Percentiles rank a stretch among this genome's conserved stretches.
Evolutionary conservation across 192 early-diverging fungal genomes (phyloP).

Genomic region (Phycomyces blakesleeanus): DNA sequence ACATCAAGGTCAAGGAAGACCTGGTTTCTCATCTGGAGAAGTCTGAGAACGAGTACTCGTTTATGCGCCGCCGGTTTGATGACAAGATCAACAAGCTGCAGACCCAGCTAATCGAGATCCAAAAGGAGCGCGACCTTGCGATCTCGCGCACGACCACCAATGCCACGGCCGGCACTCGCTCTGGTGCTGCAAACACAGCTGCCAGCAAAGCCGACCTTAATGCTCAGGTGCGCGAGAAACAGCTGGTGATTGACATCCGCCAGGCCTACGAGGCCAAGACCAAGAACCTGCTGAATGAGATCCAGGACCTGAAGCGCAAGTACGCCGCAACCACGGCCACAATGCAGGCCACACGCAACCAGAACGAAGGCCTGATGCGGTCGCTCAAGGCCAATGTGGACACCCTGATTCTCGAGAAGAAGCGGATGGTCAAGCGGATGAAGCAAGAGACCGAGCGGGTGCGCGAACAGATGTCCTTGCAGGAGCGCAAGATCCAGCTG

Average conservation of each 20-base stretch:
- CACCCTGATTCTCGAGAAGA: constrained; percentile 70
- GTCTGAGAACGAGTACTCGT: constrained; percentile 51
- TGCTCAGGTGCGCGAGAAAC: constrained; percentile 23
- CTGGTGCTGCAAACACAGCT: too few species aligned
- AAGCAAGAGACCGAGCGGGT: constrained; percentile 60
- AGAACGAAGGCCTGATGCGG: constrained; percentile 58
- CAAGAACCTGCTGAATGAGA: constrained; percentile 51
- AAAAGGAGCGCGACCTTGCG: constrained; percentile 62
- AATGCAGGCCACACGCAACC: constrained; percentile 43
- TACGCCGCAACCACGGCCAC: constrained; percentile 50
- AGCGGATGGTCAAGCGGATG: constrained; percentile 71
- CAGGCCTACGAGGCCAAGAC: constrained; percentile 55
- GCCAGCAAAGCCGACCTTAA: constrained; percentile 1
- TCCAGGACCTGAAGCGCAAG: constrained; percentile 51
- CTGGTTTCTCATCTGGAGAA: constrained; percentile 53
- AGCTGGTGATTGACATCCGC: constrained; percentile 45
- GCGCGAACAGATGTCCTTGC: constrained; percentile 53
- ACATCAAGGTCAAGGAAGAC: constrained; percentile 58
- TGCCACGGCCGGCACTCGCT: too few species aligned
- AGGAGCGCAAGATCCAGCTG: constrained; percentile 56
- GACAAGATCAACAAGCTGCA: constrained; percentile 63
- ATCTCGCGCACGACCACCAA: constrained; percentile 30
- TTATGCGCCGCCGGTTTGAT: constrained; percentile 65
- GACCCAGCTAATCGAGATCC: constrained; percentile 46
- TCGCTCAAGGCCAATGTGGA: constrained; percentile 66